Evolutionary conservation across 2,329 filamentous ascomycete species (phyloP).

Genomic region (Fusarium begoniae): DNA sequence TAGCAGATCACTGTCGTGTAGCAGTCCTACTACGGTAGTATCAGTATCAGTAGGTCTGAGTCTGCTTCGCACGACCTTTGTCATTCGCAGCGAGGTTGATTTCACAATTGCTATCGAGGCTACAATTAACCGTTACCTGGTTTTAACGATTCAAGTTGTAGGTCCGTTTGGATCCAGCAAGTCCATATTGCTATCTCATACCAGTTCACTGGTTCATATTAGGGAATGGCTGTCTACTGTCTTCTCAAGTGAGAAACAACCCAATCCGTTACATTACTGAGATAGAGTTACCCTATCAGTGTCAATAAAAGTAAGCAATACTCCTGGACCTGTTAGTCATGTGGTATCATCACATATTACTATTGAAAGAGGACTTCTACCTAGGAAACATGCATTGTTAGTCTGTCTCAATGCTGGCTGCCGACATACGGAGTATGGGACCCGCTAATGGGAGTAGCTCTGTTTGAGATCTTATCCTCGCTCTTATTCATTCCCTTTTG

Average conservation of each 20-base stretch:
- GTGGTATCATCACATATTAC: neutral
- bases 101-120: neutral
- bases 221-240: neutral
- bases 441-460: neutral
- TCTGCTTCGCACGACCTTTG: neutral
- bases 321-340: neutral
- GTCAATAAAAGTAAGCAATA: neutral
- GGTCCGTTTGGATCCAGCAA: neutral
- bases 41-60: neutral
- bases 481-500: neutral
- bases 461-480: neutral
- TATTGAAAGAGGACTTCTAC: neutral
- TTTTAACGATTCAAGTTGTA: neutral
- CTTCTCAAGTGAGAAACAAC: neutral
- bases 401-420: neutral
- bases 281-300: neutral
- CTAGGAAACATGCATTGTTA: neutral
- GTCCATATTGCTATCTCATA: neutral
- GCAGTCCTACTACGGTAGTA: neutral
- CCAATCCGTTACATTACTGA: neutral
- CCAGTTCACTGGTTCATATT: neutral
- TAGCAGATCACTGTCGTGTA: neutral
- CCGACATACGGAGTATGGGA: neutral
- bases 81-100: neutral
- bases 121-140: neutral